A percentile compares a stretch with the other conserved stretches of the same genome.
phyloP scores from a whole-genome alignment of 2,329 filamentous ascomycete species.

The Sporothrix inflata region DNA sequence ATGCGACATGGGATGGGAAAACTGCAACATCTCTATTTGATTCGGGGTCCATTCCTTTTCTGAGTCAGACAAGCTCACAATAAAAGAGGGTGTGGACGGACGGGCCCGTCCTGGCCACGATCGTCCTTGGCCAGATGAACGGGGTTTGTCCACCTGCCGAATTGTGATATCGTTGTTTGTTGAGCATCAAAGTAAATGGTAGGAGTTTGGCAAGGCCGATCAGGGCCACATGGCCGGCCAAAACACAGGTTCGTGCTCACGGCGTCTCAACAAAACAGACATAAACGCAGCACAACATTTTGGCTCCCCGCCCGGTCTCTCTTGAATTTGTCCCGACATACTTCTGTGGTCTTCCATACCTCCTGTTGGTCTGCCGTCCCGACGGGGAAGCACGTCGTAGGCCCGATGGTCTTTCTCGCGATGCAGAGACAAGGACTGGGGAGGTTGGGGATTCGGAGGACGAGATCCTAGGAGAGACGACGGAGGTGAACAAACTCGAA shows the following conservation, averaged over 20 bases:
- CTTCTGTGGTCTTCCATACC: no score
- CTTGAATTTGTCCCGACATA: neutral
- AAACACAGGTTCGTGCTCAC: neutral
- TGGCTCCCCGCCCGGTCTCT: neutral
- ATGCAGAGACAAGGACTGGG: conserved; percentile 4
- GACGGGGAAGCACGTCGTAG: neutral
- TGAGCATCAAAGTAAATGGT: neutral
- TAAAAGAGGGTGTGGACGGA: conserved; percentile 21
- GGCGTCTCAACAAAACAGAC: neutral
- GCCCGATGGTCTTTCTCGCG: neutral
- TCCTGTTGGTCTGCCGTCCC: neutral
- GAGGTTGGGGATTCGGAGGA: neutral
- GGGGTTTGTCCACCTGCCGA: neutral
- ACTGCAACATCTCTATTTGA: neutral
- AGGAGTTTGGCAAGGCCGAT: no score
- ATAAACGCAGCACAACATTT: neutral
- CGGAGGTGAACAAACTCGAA: neutral
- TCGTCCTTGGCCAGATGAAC: neutral
- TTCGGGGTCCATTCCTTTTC: neutral
- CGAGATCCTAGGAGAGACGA: neutral
- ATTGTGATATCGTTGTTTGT: neutral
- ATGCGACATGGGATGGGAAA: conserved; percentile 2
- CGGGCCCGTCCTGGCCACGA: conserved; percentile 1
- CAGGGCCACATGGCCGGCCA: neutral
- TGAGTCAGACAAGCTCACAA: neutral